Conservation (phyloP, 73 alveolate species). For the Loxodes magnus region DNA sequence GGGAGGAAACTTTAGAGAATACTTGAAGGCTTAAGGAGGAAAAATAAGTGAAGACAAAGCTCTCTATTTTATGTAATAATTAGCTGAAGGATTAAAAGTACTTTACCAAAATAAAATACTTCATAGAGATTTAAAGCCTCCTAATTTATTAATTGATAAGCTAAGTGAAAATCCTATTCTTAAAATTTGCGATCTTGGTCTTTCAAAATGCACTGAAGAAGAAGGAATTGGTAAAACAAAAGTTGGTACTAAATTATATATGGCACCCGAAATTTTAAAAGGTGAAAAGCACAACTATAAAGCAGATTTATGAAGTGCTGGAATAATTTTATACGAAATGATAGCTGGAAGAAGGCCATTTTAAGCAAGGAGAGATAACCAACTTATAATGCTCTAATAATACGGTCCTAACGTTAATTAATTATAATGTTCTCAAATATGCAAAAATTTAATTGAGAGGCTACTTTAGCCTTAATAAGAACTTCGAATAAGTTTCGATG, state of each 20-base stretch:
- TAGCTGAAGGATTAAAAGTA: conserved; percentile 33
- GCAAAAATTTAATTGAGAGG: too few species aligned
- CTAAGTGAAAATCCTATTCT: conserved; percentile 18
- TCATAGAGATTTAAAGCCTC: conserved; percentile 40
- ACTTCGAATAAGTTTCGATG: too few species aligned
- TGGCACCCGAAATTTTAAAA: conserved; percentile 47
- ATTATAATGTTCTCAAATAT: too few species aligned
- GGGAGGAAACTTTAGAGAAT: too few species aligned
- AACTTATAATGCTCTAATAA: too few species aligned
- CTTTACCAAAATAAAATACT: conserved; percentile 16
- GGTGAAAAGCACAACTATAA: conserved; percentile 12
- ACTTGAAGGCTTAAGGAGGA: too few species aligned
- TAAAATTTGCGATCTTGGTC: conserved; percentile 49
- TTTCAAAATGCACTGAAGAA: conserved; percentile 22
- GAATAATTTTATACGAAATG: conserved; percentile 34
- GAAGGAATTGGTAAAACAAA: conserved; percentile 18
- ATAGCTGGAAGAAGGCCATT: conserved; percentile 22
- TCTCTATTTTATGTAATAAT: too few species aligned
- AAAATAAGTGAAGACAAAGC: too few species aligned
- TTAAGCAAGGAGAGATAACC: background rate
- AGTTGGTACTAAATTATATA: conserved; percentile 37
- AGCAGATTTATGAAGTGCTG: conserved; percentile 56
- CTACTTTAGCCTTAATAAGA: too few species aligned
- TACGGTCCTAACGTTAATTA: too few species aligned
- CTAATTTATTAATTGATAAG: conserved; percentile 21